Evolutionary conservation across 257 asterid species (phyloP).

Genomic region (Scutellaria galericulata): DNA sequence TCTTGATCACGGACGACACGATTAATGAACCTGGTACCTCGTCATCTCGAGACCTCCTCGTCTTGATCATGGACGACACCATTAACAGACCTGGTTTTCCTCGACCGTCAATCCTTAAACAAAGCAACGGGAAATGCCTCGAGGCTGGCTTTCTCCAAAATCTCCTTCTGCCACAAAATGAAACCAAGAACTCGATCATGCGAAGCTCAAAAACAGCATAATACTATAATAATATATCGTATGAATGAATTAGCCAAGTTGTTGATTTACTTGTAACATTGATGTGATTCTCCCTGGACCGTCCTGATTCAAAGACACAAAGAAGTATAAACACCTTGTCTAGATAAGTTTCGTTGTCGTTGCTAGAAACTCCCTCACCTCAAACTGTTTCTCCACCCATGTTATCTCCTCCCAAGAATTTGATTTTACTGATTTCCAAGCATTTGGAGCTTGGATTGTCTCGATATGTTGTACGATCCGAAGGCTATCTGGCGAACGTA

Average conservation of each 20-base stretch:
- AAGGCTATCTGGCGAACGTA: constrained; percentile 62
- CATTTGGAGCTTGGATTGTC: constrained; percentile 64
- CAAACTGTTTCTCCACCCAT: constrained; percentile 80
- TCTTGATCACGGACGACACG: no score
- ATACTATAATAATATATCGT: no score
- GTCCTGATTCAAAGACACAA: constrained; percentile 51
- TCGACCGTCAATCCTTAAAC: constrained; percentile 34
- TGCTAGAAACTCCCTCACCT: constrained; percentile 48
- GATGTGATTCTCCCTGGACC: constrained; percentile 81
- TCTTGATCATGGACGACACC: background rate
- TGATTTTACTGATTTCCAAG: constrained; percentile 64
- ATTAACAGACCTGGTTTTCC: background rate
- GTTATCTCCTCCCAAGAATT: constrained; percentile 65
- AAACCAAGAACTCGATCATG: background rate
- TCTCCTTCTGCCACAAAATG: constrained; percentile 49
- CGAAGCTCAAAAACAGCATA: background rate
- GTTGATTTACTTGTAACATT: constrained; percentile 60
- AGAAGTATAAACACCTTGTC: constrained; percentile 26
- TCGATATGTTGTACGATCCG: constrained; percentile 87
- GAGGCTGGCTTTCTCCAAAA: constrained; percentile 45
- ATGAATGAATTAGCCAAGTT: constrained; percentile 1
- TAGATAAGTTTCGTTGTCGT: background rate
- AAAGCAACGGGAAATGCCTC: constrained; percentile 60
- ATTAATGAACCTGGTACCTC: background rate
- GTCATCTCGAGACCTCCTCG: background rate